Percentiles rank a stretch among this genome's conserved stretches.
Conservation (phyloP, 2,329 filamentous ascomycete genomes). For the Claviceps fusiformis region DNA sequence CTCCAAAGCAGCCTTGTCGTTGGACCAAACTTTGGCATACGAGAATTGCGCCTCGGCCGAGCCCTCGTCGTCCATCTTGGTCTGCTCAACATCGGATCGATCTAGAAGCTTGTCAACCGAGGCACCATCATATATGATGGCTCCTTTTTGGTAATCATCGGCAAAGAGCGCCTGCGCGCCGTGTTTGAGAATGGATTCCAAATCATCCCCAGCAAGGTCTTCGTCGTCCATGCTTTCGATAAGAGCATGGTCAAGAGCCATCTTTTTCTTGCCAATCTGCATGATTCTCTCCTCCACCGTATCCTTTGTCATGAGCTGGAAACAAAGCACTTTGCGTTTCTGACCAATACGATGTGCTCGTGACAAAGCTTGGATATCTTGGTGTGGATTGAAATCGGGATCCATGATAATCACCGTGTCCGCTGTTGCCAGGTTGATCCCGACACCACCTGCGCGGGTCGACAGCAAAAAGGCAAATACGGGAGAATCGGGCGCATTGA, state of each 20-base stretch:
- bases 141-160: conserved; percentile 53
- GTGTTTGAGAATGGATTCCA: conserved; percentile 78
- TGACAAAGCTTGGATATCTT: conserved; percentile 90
- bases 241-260: conserved; percentile 86
- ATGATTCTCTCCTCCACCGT: conserved; percentile 93
- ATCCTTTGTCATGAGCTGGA: conserved; percentile 81
- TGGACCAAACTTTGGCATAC: conserved; percentile 84
- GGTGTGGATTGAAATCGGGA: conserved; percentile 94
- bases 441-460: conserved; percentile 87
- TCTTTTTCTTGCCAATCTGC: conserved; percentile 88
- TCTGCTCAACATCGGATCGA: conserved; percentile 66
- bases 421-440: conserved; percentile 92
- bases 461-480: conserved; percentile 88
- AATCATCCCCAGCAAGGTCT: conserved; percentile 63
- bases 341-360: conserved; percentile 94
- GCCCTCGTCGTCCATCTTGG: conserved; percentile 45
- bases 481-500: conserved; percentile 70
- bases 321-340: conserved; percentile 88
- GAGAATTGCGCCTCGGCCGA: conserved; percentile 71
- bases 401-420: conserved; percentile 98
- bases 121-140: conserved; percentile 68
- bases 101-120: conserved; percentile 89
- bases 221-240: conserved; percentile 84
- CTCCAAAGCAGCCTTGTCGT: conserved; percentile 56
- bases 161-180: conserved; percentile 79